Percentiles rank a stretch among this genome's conserved stretches.
Evolutionary conservation across 2,329 filamentous ascomycete species (phyloP).

Genomic region (Achaetomium macrosporum): DNA sequence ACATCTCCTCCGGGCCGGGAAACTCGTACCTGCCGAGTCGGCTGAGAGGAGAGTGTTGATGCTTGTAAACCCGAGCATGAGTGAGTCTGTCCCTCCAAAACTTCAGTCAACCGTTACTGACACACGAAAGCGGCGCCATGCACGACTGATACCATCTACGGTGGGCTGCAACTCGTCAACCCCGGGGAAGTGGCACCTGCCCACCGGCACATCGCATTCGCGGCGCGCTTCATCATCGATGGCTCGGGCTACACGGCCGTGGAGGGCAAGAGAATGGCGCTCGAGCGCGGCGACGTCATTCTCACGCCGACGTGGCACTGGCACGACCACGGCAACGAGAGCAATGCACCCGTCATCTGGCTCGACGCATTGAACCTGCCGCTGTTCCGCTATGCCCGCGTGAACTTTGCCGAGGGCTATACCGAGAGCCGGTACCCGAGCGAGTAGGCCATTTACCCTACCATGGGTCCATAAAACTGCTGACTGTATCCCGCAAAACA

Average conservation of each 20-base stretch:
- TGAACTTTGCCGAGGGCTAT: background rate
- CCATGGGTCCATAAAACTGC: too few species aligned
- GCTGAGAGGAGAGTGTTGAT: slow-evolving; percentile 29
- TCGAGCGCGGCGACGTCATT: slow-evolving; percentile 50
- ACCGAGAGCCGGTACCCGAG: background rate
- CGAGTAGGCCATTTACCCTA: background rate
- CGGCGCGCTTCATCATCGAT: slow-evolving; percentile 53
- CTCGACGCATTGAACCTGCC: slow-evolving; percentile 52
- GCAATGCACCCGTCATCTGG: slow-evolving; percentile 50
- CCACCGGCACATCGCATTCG: slow-evolving; percentile 51
- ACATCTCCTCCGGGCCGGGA: slow-evolving; percentile 22
- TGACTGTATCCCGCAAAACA: too few species aligned
- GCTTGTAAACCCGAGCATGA: slow-evolving; percentile 26
- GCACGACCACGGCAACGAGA: slow-evolving; percentile 56
- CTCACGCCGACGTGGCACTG: slow-evolving; percentile 54
- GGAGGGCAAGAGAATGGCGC: slow-evolving; percentile 46
- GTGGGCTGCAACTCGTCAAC: slow-evolving; percentile 51
- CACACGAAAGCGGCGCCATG: slow-evolving; percentile 38
- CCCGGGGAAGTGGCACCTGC: slow-evolving; percentile 50
- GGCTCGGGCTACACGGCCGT: slow-evolving; percentile 53
- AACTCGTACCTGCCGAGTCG: slow-evolving; percentile 24
- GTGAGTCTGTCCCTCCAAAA: too few species aligned
- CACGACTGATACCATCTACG: slow-evolving; percentile 54
- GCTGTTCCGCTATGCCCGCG: too few species aligned
- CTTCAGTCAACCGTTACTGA: background rate